Evolutionary conservation across 176 grass and related monocot species (phyloP), one percentile per base, ranked within the genome.

Genomic region (Carex myosuroides): DNA sequence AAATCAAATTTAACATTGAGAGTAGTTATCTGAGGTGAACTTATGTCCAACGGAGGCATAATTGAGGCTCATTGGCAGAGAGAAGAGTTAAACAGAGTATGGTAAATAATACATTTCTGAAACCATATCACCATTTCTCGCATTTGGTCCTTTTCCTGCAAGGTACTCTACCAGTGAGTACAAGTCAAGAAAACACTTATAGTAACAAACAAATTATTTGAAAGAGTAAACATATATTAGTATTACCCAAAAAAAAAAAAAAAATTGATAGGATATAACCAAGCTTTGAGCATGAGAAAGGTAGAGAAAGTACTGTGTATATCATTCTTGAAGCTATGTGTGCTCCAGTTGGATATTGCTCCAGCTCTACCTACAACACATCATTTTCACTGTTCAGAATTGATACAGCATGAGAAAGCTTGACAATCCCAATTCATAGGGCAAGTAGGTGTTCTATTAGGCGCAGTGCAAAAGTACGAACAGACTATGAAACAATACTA

Each of bases 261-360:
- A 62, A 0, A 9, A 24, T 7, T 62, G 8, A 62, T 62, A 62
- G 24, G 20, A 24, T 60, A 62, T 62, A 22, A 52, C 8, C 20
- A 73, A 73, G 46, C 18, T 22, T 3, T 42, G 26, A 74, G 70
- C 70, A 74, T 52, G 33, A 78, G 13, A 33, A 78, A 55, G 52
- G 26, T 35, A 32, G 32, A 35, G 35, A 35, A 60, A 60, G 71
- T 89, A 95, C 95, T 89, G 88, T 98, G 85, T 90, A 98, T 14
- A 95, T 88, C 95, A 98, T 88, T 80, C 92, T 87, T 37, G 95
- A 98, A 41, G 95, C 95, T 74, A 98, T 98, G 84, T 95, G 95
- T 42, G 92, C 80, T 64, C 95, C 91, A 76, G 95, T 98, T 6
- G 92, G 89, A 24, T 98, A 98, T 81, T 98, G 95, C 85, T 98